Evolutionary conservation across 148 eudicot species (phyloP).

Genomic region (Arbutus unedo): DNA sequence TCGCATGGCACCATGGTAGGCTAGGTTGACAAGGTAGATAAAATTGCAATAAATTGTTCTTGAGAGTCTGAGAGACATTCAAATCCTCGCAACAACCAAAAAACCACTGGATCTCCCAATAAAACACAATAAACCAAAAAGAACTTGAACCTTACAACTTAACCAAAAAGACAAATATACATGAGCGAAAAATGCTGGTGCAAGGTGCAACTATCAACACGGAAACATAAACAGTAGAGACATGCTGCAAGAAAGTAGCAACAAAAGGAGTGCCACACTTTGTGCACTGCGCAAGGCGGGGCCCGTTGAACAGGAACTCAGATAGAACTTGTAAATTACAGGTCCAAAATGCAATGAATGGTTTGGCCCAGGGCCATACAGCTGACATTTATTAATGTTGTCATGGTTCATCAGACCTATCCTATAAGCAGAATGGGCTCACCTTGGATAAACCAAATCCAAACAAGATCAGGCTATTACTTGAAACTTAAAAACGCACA

Average conservation of each 20-base stretch:
- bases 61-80: background rate
- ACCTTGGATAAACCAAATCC: background rate
- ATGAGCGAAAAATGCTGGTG: background rate
- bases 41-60: background rate
- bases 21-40: background rate
- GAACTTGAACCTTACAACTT: background rate
- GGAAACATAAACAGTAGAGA: background rate
- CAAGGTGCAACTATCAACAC: background rate
- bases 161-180: background rate
- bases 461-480: background rate
- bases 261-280: background rate
- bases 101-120: background rate
- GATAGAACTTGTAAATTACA: background rate
- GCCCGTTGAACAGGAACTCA: background rate
- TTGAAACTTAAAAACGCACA: background rate
- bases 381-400: background rate
- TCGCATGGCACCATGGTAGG: background rate
- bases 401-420: constrained; percentile 9
- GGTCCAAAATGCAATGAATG: background rate
- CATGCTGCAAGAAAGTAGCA: background rate
- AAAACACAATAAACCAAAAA: background rate
- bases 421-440: background rate
- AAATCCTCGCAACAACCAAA: background rate
- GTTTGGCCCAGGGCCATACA: background rate
- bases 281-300: background rate